Conservation (phyloP, 176 grass and related monocot species). For the Musa acuminata region DNA sequence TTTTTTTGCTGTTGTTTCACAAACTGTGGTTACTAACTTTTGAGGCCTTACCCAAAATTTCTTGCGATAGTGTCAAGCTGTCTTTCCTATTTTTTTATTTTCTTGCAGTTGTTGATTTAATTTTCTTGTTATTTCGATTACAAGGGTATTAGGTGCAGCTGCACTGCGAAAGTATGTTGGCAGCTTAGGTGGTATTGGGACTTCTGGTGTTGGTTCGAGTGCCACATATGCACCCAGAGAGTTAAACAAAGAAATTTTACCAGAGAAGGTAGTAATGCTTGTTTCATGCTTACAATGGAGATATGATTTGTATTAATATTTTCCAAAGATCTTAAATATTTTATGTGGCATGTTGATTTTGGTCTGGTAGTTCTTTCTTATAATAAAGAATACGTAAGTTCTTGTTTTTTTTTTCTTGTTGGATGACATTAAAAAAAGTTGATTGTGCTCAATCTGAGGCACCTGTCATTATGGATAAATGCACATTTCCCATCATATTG, state of each 20-base stretch:
- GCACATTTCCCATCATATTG: background rate
- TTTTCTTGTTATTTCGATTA: constrained; percentile 23
- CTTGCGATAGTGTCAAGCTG: background rate
- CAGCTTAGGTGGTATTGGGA: constrained; percentile 79
- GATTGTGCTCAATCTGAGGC: background rate
- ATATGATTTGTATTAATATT: background rate
- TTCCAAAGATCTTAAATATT: background rate
- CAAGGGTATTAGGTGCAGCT: constrained; percentile 70
- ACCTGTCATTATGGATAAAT: background rate
- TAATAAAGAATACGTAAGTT: background rate
- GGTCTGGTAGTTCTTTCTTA: background rate
- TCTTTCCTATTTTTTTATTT: background rate
- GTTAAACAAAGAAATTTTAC: constrained; percentile 85
- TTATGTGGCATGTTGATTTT: background rate
- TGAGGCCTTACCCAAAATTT: background rate
- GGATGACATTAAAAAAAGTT: background rate
- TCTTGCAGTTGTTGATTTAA: constrained; percentile 16
- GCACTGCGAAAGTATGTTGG: constrained; percentile 84
- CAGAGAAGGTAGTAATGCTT: constrained; percentile 65
- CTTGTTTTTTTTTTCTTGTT: background rate
- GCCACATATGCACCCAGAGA: constrained; percentile 84
- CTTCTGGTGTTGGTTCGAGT: constrained; percentile 77
- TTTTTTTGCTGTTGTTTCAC: no score
- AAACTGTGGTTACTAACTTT: background rate
- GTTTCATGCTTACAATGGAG: background rate